phyloP scores from a whole-genome alignment of 148 eudicot genomes.

The Cornus controversa region DNA sequence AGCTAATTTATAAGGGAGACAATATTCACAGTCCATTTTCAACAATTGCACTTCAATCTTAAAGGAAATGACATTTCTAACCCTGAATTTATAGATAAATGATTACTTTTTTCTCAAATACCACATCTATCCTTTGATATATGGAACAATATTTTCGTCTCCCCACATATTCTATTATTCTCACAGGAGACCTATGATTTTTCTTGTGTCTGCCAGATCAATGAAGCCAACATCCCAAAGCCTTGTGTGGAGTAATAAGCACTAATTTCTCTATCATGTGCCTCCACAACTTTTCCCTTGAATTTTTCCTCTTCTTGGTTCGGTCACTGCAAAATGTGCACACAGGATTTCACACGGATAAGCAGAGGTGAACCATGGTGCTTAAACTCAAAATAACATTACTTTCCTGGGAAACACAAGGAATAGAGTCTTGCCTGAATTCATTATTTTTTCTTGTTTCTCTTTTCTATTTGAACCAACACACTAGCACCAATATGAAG shows the following conservation, averaged over 20 bases:
- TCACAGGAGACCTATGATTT: slow-evolving; percentile 65
- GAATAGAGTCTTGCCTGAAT: slow-evolving; percentile 44
- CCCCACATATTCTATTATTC: no score
- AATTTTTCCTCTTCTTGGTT: slow-evolving; percentile 80
- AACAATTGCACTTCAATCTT: no score
- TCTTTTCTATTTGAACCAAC: slow-evolving; percentile 78
- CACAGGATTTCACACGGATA: neutral
- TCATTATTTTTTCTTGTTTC: slow-evolving; percentile 72
- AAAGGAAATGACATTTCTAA: no score
- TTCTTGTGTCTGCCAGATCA: slow-evolving; percentile 96
- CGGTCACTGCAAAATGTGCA: slow-evolving; percentile 58
- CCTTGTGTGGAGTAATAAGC: slow-evolving; percentile 92
- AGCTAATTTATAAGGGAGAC: no score
- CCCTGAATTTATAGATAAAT: no score
- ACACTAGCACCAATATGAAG: slow-evolving; percentile 61
- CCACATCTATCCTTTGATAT: no score
- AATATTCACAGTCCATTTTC: no score
- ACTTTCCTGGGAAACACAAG: neutral
- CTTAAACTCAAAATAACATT: neutral
- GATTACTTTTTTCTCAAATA: no score
- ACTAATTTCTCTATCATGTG: slow-evolving; percentile 77
- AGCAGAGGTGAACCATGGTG: neutral
- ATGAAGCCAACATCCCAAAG: slow-evolving; percentile 97
- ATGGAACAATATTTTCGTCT: no score
- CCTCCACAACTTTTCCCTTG: slow-evolving; percentile 74